Evolutionary conservation across 2,329 filamentous ascomycete genomes (phyloP), one percentile per base, ranked within the genome.

Genomic region (Alternaria sp.): DNA sequence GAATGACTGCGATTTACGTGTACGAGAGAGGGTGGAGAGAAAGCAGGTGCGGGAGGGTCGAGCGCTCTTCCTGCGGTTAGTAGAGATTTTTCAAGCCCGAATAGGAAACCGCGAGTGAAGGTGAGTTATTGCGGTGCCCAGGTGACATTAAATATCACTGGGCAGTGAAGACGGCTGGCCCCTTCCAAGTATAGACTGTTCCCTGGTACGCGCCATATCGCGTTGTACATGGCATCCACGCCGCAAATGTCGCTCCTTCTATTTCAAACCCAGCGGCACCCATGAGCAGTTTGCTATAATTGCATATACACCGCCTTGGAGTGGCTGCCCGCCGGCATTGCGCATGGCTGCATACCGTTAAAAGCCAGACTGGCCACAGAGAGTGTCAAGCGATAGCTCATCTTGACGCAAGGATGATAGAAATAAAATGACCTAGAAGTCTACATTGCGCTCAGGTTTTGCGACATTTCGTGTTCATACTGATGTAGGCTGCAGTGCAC

Each of bases 331-430:
- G 57, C 62, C 63, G 53, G 61, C 50, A 49, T 46, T 17, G 50
- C 62, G 67, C 65, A 64, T 67, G 44, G 57, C 40, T 64, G 59
- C 64, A 61, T 61, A 70, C 67, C 36, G 30, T 66, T 59, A 62
- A 25, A 61, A 40, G 50, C 52, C 43, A 61, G 53, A 63, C 32
- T 59, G 47, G 61, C 17, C 9, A 12, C 12, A 9, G 28, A 52
- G 19, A 36, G 19, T 36, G 28, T 23, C n/a, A 40, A 12, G 9
- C n/a, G 19, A 52, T 36, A 25, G 49, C 30, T 25, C 28, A 23
- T n/a, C 8, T n/a, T 21, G 19, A 7, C 21, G 19, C 13, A 11
- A 30, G 6, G 8, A 23, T 10, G 19, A 23, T n/a, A 15, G 19
- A 25, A 32, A 25, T 2, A 30, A 10, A 12, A 32, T 17, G 17